Base-by-base conservation (phyloP, 148 eudicot genomes). In the Fallopia convolvulus region DNA sequence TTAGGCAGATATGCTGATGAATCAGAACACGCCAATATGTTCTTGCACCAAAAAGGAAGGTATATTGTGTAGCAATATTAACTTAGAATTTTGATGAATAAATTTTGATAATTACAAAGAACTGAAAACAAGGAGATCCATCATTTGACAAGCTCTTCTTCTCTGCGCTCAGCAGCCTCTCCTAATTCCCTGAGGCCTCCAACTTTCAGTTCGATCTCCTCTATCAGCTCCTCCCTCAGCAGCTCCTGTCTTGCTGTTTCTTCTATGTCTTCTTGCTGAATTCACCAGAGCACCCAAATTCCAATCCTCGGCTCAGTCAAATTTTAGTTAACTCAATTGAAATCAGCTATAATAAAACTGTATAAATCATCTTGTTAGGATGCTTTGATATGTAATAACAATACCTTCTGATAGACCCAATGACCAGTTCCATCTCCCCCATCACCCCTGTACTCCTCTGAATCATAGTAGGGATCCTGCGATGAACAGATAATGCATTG, bases 361-460 rank as follows among this genome's bases (percentile, higher is more conserved):
- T 0, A 44, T 44, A 44, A 1, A 44, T 8, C 47, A 44, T 44
- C 47, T 8, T 14, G 56, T 52, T 21, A 20, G 65, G 65, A 20
- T 56, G 63, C 8, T n/a, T 56, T 56, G 63, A n/a, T 9, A 33
- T 66, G 42, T 32, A 33, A 61, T 15, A 61, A 30, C 4, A 21
- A 42, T 86, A 92, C 97, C 97, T 89, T 92, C 74, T 89, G 87
- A 77, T 92, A 92, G 36, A 92, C 84, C 97, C 97, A 92, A 74
- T 90, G 85, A 9, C 97, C 97, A 2, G 89, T 87, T 56, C 97
- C 97, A 78, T 92, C 97, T 80, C 97, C 97, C 85, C 97, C 97
- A 79, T 92, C 94, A 78, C 83, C 84, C 56, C 94, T 86, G 76
- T 92, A 92, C 9, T 68, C 49, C 73, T 92, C 94, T 26, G 97